phyloP scores from a whole-genome alignment of 805 yeast genomes.

The Lipomyces yamanashiensis region DNA sequence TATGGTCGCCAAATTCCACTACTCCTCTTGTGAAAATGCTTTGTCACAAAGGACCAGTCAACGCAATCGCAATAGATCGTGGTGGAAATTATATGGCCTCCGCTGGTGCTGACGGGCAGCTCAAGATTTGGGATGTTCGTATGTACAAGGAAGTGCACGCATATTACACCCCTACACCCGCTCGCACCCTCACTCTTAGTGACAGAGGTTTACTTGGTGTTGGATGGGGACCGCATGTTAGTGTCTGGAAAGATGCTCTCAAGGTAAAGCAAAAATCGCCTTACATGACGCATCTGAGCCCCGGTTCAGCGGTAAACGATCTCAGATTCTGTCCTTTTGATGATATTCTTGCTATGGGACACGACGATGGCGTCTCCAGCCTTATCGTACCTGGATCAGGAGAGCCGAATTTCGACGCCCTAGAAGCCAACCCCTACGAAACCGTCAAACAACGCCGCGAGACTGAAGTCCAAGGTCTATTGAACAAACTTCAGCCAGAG shows the following conservation, averaged over 20 bases:
- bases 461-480: slow-evolving; percentile 79
- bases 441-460: slow-evolving; percentile 92
- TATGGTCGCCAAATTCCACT: slow-evolving; percentile 91
- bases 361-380: slow-evolving; percentile 76
- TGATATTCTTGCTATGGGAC: slow-evolving; percentile 93
- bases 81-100: slow-evolving; percentile 94
- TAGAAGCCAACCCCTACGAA: slow-evolving; percentile 91
- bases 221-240: slow-evolving; percentile 96
- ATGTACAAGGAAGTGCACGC: slow-evolving; percentile 69
- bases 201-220: slow-evolving; percentile 86
- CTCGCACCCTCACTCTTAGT: slow-evolving; percentile 74
- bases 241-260: slow-evolving; percentile 88
- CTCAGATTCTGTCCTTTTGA: slow-evolving; percentile 88
- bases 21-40: slow-evolving; percentile 84
- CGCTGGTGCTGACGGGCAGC: slow-evolving; percentile 79
- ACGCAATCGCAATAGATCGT: slow-evolving; percentile 84
- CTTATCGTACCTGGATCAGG: slow-evolving; percentile 94
- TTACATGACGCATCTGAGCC: slow-evolving; percentile 86
- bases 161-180: slow-evolving; percentile 82
- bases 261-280: slow-evolving; percentile 75
- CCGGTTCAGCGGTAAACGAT: slow-evolving; percentile 73
- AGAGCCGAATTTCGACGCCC: slow-evolving; percentile 95
- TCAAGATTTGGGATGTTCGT: slow-evolving; percentile 94
- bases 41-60: slow-evolving; percentile 83
- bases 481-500: slow-evolving; percentile 90